Evolutionary conservation across 2,329 filamentous ascomycete genomes (phyloP).

Genomic region (Raffaelea arxii): DNA sequence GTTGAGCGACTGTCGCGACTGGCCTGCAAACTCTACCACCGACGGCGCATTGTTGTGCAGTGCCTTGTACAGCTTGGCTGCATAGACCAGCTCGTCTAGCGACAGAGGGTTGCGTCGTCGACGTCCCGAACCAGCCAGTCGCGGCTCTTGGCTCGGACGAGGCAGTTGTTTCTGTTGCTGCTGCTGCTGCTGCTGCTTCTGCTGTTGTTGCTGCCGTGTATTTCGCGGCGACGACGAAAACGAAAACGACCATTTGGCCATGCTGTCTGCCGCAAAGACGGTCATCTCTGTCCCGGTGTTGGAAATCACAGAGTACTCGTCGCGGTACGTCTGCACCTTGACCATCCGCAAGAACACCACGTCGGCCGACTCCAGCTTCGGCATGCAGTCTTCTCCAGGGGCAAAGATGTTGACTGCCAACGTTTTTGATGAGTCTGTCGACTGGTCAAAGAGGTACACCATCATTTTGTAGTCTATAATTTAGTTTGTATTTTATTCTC

Average conservation of each 20-base stretch:
- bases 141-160: too few relatives aligned
- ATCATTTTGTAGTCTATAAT: slow-evolving; percentile 48
- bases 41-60: too few relatives aligned
- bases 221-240: too few relatives aligned
- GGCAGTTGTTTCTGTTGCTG: too few relatives aligned
- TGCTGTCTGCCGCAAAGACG: slow-evolving; percentile 29
- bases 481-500: too few relatives aligned
- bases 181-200: slow-evolving; percentile 24
- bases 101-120: too few relatives aligned
- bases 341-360: slow-evolving; percentile 52
- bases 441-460: slow-evolving; percentile 51
- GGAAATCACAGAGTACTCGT: slow-evolving; percentile 33
- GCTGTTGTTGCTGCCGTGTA: too few relatives aligned
- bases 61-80: too few relatives aligned
- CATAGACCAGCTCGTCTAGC: too few relatives aligned
- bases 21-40: slow-evolving; percentile 30
- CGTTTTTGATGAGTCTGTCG: too few relatives aligned
- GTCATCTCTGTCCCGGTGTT: slow-evolving; percentile 31
- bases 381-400: slow-evolving; percentile 36
- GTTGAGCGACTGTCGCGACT: slow-evolving; percentile 29
- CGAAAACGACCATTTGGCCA: too few relatives aligned
- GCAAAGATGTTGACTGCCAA: slow-evolving; percentile 53
- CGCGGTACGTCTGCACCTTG: slow-evolving; percentile 34
- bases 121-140: too few relatives aligned
- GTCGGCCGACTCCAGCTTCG: slow-evolving; percentile 42